Evolutionary conservation across 306 rosid genomes (phyloP).

Genomic region (Glycine soja): DNA sequence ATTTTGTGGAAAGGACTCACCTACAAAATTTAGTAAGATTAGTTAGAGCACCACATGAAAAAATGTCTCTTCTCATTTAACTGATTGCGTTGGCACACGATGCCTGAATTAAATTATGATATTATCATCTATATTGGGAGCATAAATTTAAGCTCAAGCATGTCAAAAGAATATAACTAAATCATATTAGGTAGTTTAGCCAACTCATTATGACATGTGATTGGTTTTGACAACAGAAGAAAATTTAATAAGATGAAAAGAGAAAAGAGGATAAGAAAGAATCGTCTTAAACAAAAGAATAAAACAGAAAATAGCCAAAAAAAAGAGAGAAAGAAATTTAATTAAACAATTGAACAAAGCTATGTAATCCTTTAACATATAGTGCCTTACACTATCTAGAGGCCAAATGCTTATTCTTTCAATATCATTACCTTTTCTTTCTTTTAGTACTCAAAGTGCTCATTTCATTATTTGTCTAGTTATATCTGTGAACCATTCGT

Average conservation of each 20-base stretch:
- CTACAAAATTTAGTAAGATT: conserved; percentile 48
- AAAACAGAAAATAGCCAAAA: neutral
- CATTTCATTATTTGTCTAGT: conserved; percentile 1
- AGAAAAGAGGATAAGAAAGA: neutral
- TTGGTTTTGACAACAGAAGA: conserved; percentile 32
- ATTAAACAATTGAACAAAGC: neutral
- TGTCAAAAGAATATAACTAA: conserved; percentile 10
- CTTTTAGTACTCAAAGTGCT: neutral
- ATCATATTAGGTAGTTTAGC: conserved; percentile 20
- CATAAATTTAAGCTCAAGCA: neutral
- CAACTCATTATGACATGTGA: conserved; percentile 27
- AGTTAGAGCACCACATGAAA: conserved; percentile 63
- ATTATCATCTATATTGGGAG: conserved; percentile 4
- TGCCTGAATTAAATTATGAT: conserved; percentile 27
- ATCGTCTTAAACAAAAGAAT: neutral
- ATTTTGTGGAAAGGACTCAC: conserved; percentile 27
- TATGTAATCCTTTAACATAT: neutral
- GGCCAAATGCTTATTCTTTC: neutral
- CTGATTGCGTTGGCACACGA: conserved; percentile 20
- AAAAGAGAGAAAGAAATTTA: neutral
- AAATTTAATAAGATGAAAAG: neutral
- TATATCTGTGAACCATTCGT: neutral
- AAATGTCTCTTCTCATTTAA: conserved; percentile 34
- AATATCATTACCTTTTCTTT: neutral
- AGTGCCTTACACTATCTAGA: neutral